Evolutionary conservation across 208 protist species (phyloP), one percentile per base, ranked within the genome.

Genomic region (Crithidia mellificae): DNA sequence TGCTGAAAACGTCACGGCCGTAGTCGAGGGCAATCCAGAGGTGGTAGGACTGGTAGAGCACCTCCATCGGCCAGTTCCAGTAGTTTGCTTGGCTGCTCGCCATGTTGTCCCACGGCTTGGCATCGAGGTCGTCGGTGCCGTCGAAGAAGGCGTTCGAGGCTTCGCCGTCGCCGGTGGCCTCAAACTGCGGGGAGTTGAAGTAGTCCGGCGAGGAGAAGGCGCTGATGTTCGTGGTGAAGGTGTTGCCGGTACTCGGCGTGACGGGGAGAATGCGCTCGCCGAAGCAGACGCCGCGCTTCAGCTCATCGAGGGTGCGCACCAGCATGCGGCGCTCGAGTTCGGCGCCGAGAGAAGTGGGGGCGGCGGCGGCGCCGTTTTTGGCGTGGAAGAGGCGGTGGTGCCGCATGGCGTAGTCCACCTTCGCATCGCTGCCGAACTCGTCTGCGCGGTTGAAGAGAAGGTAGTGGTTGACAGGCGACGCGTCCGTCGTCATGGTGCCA

Each of bases 11-110:
- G 27, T 79, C 76, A 19, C 78, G 54, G 5, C 79, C 77, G 77
- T 94, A 90, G 72, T 96, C 91, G 46, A 94, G 72, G 2, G 81
- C 86, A 50, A 93, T 71, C 55, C 87, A 79, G 17, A 94, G 25
- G 64, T 92, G 84, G 67, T 96, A 94, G 20, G 63, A 66, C 62
- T 96, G 91, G 53, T 93, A 94, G 2, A 96, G 77, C 17, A 79
- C 72, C 72, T 94, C 88, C 30, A 92, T 78, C 32, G 88, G 88
- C 85, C 88, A 92, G 58, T 66, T 85, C 89, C 89, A 96, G 51
- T 85, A 52, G 59, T 63, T 87, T 30, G 72, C 63, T 50, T 83
- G 72, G 70, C 62, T 68, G 43, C 62, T 64, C 17, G 57, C 76
- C 1, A 62, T 25, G 63, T 77, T 81, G 49, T 95, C 87, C 90